A percentile compares a stretch with the other conserved stretches of the same genome.
phyloP scores from a whole-genome alignment of 1,284 basidiomycete genomes.

The Neolentinus lepideus region DNA sequence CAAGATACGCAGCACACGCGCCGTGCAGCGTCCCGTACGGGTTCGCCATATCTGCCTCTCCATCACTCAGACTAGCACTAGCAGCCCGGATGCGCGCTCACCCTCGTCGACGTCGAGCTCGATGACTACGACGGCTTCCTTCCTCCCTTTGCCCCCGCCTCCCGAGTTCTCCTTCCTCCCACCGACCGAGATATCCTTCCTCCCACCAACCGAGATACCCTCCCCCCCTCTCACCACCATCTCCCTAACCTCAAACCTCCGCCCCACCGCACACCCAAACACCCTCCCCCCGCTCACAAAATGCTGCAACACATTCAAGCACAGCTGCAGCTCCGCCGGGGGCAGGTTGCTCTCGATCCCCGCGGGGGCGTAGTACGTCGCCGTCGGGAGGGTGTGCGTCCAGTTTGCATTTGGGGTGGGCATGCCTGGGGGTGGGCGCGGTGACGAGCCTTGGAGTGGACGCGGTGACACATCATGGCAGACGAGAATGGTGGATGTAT shows the following conservation, averaged over 20 bases:
- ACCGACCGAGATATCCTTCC: no score
- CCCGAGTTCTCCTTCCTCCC: no score
- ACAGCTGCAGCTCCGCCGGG: slow-evolving; percentile 26
- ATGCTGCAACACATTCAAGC: slow-evolving; percentile 24
- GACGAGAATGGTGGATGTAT: no score
- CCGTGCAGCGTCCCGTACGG: slow-evolving; percentile 14
- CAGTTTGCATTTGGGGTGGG: not conserved
- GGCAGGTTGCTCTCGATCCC: slow-evolving; percentile 30
- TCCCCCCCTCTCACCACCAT: slow-evolving; percentile 9
- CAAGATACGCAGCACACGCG: slow-evolving; percentile 16
- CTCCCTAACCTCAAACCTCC: not conserved
- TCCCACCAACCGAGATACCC: no score
- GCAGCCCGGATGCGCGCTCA: slow-evolving; percentile 10
- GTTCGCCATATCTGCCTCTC: slow-evolving; percentile 17
- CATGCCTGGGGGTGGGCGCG: no score
- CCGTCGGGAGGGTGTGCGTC: not conserved
- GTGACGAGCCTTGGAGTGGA: no score
- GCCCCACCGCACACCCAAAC: slow-evolving; percentile 26
- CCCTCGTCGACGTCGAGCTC: slow-evolving; percentile 32
- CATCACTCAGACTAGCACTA: not conserved
- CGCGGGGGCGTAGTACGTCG: not conserved
- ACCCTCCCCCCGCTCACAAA: slow-evolving; percentile 24
- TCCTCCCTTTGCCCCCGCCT: slow-evolving; percentile 28
- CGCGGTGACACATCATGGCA: no score
- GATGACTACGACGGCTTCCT: slow-evolving; percentile 23